These are phyloP conservation scores for Oropetium thomaeum DNA, from an alignment of 176 grass and related monocot genomes.

Conservation along the genomic window DNA sequence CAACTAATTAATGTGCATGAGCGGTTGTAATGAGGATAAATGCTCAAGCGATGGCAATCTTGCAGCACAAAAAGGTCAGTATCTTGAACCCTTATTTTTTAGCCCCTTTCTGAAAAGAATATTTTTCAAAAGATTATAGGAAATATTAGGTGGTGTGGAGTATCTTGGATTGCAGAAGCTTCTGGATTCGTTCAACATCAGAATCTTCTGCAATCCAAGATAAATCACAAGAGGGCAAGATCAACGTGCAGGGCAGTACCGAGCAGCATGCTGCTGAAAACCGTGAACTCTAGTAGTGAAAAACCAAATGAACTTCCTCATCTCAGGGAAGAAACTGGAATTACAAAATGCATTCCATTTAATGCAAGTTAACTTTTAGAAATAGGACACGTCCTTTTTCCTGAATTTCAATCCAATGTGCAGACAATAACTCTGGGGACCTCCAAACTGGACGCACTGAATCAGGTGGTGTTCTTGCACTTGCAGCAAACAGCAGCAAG, in stretches of 20 bases:
- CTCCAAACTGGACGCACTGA: constrained; percentile 13
- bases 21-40: background rate
- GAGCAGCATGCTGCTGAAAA: constrained; percentile 9
- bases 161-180: background rate
- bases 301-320: background rate
- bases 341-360: background rate
- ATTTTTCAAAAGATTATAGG: too few relatives aligned
- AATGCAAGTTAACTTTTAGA: background rate
- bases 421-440: constrained; percentile 18
- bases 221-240: background rate
- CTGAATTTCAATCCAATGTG: background rate
- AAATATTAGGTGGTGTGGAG: too few relatives aligned
- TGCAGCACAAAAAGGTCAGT: constrained; percentile 24
- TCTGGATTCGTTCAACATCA: background rate
- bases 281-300: background rate
- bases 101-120: too few relatives aligned
- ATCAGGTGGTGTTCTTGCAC: constrained; percentile 19
- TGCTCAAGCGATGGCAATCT: background rate
- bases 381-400: background rate
- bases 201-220: background rate
- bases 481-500: constrained; percentile 23
- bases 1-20: background rate
- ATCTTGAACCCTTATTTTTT: background rate
- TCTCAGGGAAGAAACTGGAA: constrained; percentile 9
- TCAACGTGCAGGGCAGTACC: background rate